Evolutionary conservation across 2,329 filamentous ascomycete species (phyloP).

Genomic region (Neophaeococcomyces aloes): DNA sequence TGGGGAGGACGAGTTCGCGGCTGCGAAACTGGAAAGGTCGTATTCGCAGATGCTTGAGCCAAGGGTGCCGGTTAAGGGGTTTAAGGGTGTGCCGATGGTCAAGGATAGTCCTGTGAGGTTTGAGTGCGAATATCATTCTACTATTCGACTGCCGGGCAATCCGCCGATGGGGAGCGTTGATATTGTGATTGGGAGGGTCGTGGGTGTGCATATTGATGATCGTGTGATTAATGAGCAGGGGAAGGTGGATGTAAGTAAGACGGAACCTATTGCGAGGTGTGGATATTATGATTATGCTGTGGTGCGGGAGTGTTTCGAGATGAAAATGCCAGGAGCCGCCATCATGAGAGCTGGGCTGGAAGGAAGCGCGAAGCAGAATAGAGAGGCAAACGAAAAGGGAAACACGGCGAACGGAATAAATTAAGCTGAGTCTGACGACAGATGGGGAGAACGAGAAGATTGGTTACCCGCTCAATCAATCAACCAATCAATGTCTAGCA

Average conservation of each 20-base stretch:
- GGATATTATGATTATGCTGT: slow-evolving; percentile 52
- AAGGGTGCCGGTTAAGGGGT: slow-evolving; percentile 12
- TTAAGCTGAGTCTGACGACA: no score
- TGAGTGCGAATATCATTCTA: slow-evolving; percentile 48
- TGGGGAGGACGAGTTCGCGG: slow-evolving; percentile 46
- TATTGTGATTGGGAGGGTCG: slow-evolving; percentile 47
- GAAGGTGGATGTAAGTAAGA: slow-evolving; percentile 46
- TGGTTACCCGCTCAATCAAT: no score
- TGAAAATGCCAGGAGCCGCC: slow-evolving; percentile 38
- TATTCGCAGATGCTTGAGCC: slow-evolving; percentile 27
- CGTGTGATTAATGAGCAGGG: slow-evolving; percentile 42
- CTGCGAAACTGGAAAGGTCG: slow-evolving; percentile 41
- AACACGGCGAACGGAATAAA: neutral
- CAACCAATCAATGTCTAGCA: no score
- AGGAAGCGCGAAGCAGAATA: slow-evolving; percentile 27
- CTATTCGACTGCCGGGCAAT: slow-evolving; percentile 45
- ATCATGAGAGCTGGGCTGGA: slow-evolving; percentile 30
- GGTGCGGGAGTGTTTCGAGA: slow-evolving; percentile 48
- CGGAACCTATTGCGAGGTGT: slow-evolving; percentile 49
- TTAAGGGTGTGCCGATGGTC: slow-evolving; percentile 39
- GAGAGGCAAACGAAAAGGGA: slow-evolving; percentile 9
- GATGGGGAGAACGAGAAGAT: no score
- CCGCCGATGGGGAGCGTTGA: slow-evolving; percentile 49
- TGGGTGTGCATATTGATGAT: slow-evolving; percentile 49
- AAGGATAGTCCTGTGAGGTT: slow-evolving; percentile 46